Evolutionary conservation across 768 basidiomycete genomes (phyloP).

Genomic region (Leccinellum albellum): DNA sequence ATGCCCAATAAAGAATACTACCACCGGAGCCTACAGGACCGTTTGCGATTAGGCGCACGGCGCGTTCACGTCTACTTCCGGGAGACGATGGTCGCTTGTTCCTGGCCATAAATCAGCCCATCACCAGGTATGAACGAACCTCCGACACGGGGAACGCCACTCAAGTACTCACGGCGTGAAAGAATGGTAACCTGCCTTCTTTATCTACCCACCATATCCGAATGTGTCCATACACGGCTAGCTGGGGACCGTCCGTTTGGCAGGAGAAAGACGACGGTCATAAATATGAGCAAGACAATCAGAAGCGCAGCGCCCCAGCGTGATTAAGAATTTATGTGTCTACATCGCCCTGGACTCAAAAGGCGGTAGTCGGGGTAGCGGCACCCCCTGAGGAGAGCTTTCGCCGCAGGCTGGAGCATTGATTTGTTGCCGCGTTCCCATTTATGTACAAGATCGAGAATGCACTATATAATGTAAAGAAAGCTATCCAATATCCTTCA

Average conservation of each 20-base stretch:
- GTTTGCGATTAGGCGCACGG: no score
- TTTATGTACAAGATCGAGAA: no score
- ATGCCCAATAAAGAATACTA: not conserved
- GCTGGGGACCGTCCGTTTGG: conserved; percentile 27
- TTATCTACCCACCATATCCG: conserved; percentile 33
- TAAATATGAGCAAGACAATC: conserved; percentile 20
- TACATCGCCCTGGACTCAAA: no score
- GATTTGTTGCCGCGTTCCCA: no score
- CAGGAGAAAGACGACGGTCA: conserved; percentile 3
- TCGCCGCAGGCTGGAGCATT: not conserved
- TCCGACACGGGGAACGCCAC: conserved; percentile 1
- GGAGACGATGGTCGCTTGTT: conserved; percentile 22
- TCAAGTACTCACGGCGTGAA: conserved; percentile 16
- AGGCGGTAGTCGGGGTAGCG: no score
- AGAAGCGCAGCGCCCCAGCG: conserved; percentile 16
- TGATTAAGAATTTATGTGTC: conserved; percentile 12
- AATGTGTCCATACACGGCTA: conserved; percentile 32
- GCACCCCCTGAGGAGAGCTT: not conserved
- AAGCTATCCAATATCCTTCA: no score
- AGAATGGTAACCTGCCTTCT: not conserved
- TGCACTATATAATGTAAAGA: no score
- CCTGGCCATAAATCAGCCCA: conserved; percentile 11
- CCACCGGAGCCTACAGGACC: no score
- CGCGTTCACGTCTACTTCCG: conserved; percentile 17
- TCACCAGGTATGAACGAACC: not conserved